Percentiles rank a stretch among this genome's conserved stretches.
Conservation (phyloP, 345 rosid species). For the Salix viminalis region DNA sequence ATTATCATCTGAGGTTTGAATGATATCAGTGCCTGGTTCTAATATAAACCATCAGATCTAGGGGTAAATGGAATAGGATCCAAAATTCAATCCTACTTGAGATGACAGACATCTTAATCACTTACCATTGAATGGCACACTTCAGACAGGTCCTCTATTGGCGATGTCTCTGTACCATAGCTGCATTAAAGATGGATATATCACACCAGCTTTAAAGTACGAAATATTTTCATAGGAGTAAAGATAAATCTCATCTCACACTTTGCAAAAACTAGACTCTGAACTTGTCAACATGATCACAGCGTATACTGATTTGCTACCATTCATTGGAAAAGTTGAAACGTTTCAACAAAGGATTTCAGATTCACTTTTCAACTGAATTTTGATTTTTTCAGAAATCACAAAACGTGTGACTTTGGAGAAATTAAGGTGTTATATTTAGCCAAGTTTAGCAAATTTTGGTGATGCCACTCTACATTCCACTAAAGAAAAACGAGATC, state of each 20-base stretch:
- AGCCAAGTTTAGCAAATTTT: neutral
- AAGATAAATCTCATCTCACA: no score
- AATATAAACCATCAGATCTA: neutral
- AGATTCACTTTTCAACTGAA: neutral
- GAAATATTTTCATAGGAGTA: neutral
- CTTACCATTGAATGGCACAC: conserved; percentile 76
- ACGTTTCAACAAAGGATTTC: neutral
- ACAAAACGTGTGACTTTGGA: no score
- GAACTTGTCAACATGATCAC: neutral
- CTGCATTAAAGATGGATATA: conserved; percentile 39
- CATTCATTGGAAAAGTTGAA: neutral
- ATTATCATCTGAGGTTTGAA: neutral
- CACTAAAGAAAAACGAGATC: neutral
- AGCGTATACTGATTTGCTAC: neutral
- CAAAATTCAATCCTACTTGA: neutral
- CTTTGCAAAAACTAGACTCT: no score
- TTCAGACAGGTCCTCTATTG: conserved; percentile 67
- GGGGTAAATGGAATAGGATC: no score
- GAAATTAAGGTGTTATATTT: no score
- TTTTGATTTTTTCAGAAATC: neutral
- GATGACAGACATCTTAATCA: conserved; percentile 12
- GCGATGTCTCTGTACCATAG: conserved; percentile 74
- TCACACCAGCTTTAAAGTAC: neutral
- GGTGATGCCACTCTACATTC: neutral
- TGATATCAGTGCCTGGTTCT: neutral